Evolutionary conservation across 345 rosid species (phyloP).

Genomic region (Excoecaria cochinchinensis): DNA sequence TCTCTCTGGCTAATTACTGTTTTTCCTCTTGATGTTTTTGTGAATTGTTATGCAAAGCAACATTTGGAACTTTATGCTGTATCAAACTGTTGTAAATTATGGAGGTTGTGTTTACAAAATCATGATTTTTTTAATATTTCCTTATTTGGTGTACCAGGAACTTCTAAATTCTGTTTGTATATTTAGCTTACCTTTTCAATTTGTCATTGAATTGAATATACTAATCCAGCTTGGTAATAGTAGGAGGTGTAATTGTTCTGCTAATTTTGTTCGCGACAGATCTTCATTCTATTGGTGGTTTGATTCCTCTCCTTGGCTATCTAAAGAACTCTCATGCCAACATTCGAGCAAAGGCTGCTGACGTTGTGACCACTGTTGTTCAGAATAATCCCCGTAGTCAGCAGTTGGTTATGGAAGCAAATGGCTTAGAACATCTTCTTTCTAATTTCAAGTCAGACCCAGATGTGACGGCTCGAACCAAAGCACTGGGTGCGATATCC

Average conservation of each 20-base stretch:
- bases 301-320: slow-evolving; percentile 79
- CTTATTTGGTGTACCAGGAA: neutral
- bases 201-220: neutral
- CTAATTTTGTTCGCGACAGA: slow-evolving; percentile 37
- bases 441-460: slow-evolving; percentile 65
- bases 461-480: slow-evolving; percentile 61
- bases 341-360: slow-evolving; percentile 88
- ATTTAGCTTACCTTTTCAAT: neutral
- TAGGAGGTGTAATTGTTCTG: neutral
- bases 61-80: neutral
- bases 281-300: slow-evolving; percentile 88
- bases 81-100: neutral
- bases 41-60: neutral
- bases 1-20: neutral
- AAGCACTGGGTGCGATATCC: slow-evolving; percentile 91
- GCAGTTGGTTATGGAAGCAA: slow-evolving; percentile 91
- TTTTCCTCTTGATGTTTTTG: neutral
- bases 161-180: neutral
- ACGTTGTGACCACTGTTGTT: slow-evolving; percentile 75
- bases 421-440: slow-evolving; percentile 76
- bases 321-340: slow-evolving; percentile 68
- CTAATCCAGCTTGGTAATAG: neutral
- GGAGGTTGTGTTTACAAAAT: neutral
- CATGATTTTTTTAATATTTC: neutral
- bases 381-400: slow-evolving; percentile 93